These are phyloP conservation scores for Prinsepia uniflora DNA, from an alignment of 306 rosid genomes.

Conservation along the genomic window DNA sequence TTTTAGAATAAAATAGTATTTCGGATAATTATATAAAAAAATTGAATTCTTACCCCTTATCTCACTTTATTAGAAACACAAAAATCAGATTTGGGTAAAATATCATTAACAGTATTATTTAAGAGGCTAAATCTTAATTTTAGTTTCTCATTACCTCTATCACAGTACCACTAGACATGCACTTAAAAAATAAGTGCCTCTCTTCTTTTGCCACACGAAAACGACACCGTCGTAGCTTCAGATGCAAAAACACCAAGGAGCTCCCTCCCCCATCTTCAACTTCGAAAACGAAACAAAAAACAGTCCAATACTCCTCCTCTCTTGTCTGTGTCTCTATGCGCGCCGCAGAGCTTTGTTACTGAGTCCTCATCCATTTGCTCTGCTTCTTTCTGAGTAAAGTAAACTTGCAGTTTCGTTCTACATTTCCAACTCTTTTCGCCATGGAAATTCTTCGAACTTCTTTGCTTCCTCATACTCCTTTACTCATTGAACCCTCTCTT, in stretches of 20 bases:
- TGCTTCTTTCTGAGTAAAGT: background rate
- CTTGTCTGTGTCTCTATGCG: background rate
- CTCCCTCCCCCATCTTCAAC: background rate
- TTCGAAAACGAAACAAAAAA: background rate
- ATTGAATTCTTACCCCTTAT: no score
- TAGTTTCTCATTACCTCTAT: no score
- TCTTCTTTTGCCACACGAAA: background rate
- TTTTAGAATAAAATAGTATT: no score
- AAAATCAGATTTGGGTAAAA: no score
- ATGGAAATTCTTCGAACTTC: constrained; percentile 30
- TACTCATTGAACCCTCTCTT: constrained; percentile 7
- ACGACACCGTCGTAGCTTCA: background rate
- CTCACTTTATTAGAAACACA: no score
- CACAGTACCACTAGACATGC: no score
- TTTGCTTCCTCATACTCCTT: constrained; percentile 13
- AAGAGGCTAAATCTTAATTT: no score
- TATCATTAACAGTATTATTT: no score
- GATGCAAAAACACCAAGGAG: background rate
- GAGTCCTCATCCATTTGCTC: background rate
- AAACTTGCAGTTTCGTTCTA: background rate
- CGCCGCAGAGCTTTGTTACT: background rate
- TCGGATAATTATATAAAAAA: no score
- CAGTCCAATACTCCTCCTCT: background rate
- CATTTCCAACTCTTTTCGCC: background rate
- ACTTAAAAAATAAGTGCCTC: no score